A percentile compares a stretch with the other conserved stretches of the same genome.
phyloP scores from a whole-genome alignment of 2,329 filamentous ascomycete genomes.

The Monosporascus sp. region DNA sequence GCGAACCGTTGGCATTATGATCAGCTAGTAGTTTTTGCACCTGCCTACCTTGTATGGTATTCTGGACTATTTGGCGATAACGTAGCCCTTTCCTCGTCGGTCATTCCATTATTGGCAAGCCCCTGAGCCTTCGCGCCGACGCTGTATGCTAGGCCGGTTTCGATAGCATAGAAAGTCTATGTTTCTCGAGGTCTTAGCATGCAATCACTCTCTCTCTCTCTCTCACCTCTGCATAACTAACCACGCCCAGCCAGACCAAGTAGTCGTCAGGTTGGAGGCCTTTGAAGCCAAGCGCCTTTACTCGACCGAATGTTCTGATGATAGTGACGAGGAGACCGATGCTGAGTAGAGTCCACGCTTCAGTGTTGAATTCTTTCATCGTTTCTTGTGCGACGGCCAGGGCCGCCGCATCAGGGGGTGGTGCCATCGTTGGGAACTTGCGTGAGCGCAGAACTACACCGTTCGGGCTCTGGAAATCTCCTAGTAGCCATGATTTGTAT shows the following conservation, averaged over 20 bases:
- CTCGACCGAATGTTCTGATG: conserved; percentile 31
- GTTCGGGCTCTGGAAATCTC: background rate
- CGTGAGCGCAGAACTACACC: background rate
- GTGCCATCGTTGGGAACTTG: conserved; percentile 6
- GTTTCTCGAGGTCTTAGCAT: conserved; percentile 5
- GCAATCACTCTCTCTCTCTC: background rate
- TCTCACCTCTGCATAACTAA: conserved; percentile 14
- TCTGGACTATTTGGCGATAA: conserved; percentile 38
- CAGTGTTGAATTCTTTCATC: conserved; percentile 25
- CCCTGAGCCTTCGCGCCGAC: conserved; percentile 43
- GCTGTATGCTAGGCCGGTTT: conserved; percentile 42
- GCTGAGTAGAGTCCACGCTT: conserved; percentile 30
- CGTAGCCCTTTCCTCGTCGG: conserved; percentile 37
- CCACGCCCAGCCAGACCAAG: conserved; percentile 30
- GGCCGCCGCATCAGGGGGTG: conserved; percentile 14
- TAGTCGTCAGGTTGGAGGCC: conserved; percentile 31
- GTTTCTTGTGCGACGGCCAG: conserved; percentile 16
- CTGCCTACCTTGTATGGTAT: conserved; percentile 28
- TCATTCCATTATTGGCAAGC: conserved; percentile 51
- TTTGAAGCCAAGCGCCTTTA: conserved; percentile 26
- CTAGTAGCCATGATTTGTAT: background rate
- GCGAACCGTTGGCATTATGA: background rate
- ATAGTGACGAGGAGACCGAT: conserved; percentile 29
- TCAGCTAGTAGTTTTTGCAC: background rate
- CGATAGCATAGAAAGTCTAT: conserved; percentile 45